Base-by-base conservation (phyloP, 73 alveolate genomes). In the Breviolum minutum region DNA sequence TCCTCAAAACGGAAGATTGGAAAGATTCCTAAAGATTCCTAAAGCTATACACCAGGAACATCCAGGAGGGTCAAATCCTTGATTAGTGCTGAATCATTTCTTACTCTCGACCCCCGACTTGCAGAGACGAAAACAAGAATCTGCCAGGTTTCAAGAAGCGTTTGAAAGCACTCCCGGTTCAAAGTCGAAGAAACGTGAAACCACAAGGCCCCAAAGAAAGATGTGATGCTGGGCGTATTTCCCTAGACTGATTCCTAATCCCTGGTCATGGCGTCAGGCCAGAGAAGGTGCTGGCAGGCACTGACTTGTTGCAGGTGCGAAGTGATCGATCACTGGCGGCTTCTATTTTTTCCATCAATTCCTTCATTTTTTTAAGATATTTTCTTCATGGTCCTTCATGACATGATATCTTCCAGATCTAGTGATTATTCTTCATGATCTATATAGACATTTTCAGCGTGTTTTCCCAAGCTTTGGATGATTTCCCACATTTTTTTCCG, bases 201-300 rank as follows among this genome's bases (percentile, higher is more conserved):
- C 81, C 6, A 64, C 26, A 71, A 30, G 68, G 22, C 63, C 9
- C 20, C 40, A 63, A 2, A 27, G 26, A 26, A 9, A 40, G 54
- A 40, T 40, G 54, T 7, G 30, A 32, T 14, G 13, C 71, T 48
- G 27, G 26, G 60, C 85, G 6, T 40, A 74, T 22, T n/a, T 74
- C 40, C 74, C 17, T 48, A 16, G 27, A 2, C 5, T 8, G 8
- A 6, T 60, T 11, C 61, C 74, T 60, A 11, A 27, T 7, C 60
- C 22, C 62, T 19, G 48, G 10, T 29, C 32, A 54, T 54, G 17
- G 70, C 17, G 6, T 40, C 90, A 84, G 93, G 93, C 93, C 73
- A 60, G 95, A 88, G 85, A 88, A 88, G 60, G 95, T 88, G 40
- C 70, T 88, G 54, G 95, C 95, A 9, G 95, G 95, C 82, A 71